Base-by-base conservation (phyloP, 768 basidiomycete species). In the Imleria badia region DNA sequence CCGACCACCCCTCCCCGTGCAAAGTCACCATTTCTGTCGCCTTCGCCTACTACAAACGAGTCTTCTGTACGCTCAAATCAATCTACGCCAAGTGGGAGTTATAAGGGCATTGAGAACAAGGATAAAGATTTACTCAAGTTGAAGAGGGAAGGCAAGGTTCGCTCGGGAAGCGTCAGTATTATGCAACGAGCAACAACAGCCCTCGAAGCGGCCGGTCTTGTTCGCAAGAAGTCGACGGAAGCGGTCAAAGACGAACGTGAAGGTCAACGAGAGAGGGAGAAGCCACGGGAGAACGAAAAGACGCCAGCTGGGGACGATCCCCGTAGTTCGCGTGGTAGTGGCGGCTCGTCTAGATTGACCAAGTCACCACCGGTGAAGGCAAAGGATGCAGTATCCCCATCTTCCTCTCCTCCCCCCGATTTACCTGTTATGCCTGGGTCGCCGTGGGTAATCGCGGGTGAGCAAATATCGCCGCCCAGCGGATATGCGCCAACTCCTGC, bases 101-200 rank as follows among this genome's bases (percentile, higher is more conserved):
- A 79, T 51, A 85, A 78, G n/a, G 64, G 63, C 5, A 74, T 77
- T 51, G 83, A 83, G 35, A 30, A 13, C 43, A 80, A 78, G 63
- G 83, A 83, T 51, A 78, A 76, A 40, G 73, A 76, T 31, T 68
- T 73, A 9, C 51, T 66, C 40, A 86, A 82, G 58, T 77, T 78
- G 19, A 78, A 85, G 45, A 73, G 77, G 48, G 74, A 74, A 3
- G 72, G 71, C 29, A 94, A 95, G 68, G 75, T 72, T 23, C 79
- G 95, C 15, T 85, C 92, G 3, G 90, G 93, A 7, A 96, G 94
- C 54, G 91, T 98, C 48, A 94, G 88, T 64, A 97, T 98, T 69
- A 91, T 98, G 81, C 95, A 98, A 63, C 84, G 94, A 23, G 94
- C 93, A 0, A 95, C 94, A 3, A 96, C 93, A 1, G 92, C 89